phyloP scores from a whole-genome alignment of 169 alveolate species.

The Plasmodium vivax region DNA sequence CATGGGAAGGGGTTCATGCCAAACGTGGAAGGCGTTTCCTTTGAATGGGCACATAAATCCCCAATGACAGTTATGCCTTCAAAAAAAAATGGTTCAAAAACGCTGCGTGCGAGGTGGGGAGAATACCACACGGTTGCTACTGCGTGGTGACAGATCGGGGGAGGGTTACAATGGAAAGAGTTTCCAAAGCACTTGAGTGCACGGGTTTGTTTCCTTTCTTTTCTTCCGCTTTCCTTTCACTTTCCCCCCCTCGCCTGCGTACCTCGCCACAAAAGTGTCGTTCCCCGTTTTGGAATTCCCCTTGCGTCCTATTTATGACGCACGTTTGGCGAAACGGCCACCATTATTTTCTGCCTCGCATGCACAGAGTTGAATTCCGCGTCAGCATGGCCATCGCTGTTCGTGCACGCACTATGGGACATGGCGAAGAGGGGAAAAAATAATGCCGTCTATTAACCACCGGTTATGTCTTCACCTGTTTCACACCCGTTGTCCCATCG shows the following conservation, averaged over 20 bases:
- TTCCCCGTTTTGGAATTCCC: background rate
- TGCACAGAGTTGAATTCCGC: background rate
- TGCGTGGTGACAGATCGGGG: background rate
- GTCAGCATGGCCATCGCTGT: background rate
- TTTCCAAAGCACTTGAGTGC: constrained; percentile 58
- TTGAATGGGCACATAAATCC: background rate
- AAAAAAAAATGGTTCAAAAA: background rate
- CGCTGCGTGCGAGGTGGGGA: background rate
- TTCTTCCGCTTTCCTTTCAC: too few relatives aligned
- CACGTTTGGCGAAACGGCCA: background rate
- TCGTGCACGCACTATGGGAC: background rate
- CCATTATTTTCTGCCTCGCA: background rate
- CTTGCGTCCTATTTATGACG: background rate
- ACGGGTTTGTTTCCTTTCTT: background rate
- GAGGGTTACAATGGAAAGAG: background rate
- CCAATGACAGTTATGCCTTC: background rate
- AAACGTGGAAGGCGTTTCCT: background rate
- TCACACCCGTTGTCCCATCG: background rate
- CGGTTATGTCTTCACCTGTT: too few relatives aligned
- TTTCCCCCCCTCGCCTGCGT: background rate
- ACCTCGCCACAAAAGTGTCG: background rate
- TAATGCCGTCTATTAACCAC: background rate
- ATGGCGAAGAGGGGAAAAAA: background rate
- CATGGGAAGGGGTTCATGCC: background rate
- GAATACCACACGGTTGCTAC: background rate